phyloP scores from a whole-genome alignment of 2,329 filamentous ascomycete species.

The Fusarium sp. region DNA sequence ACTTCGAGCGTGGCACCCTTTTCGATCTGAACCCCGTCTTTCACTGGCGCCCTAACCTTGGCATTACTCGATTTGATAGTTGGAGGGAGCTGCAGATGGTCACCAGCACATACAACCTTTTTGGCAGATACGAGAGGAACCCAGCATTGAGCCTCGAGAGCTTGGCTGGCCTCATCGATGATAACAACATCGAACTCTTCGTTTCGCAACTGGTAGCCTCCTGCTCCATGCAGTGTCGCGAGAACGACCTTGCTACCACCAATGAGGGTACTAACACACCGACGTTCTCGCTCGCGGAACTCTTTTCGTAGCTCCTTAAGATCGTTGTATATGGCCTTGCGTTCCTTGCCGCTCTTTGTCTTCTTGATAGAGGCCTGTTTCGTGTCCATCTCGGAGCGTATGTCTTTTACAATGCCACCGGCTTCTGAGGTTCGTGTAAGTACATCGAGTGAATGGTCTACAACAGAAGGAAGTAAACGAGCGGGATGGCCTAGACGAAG shows the following conservation, averaged over 20 bases:
- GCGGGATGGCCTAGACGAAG: slow-evolving; percentile 93
- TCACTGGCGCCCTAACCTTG: slow-evolving; percentile 57
- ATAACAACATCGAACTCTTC: slow-evolving; percentile 93
- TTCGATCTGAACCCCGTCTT: slow-evolving; percentile 54
- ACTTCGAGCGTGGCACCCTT: slow-evolving; percentile 77
- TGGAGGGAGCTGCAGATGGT: slow-evolving; percentile 93
- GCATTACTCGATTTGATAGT: slow-evolving; percentile 86
- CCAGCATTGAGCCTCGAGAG: slow-evolving; percentile 97
- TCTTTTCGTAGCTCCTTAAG: slow-evolving; percentile 88
- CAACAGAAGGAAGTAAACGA: slow-evolving; percentile 85
- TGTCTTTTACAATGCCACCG: slow-evolving; percentile 87
- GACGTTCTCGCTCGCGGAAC: slow-evolving; percentile 84
- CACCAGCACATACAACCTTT: slow-evolving; percentile 91
- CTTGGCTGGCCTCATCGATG: slow-evolving; percentile 96
- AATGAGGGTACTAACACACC: slow-evolving; percentile 82
- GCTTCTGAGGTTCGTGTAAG: slow-evolving; percentile 92
- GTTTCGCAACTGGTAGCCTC: slow-evolving; percentile 82
- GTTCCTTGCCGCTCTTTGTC: slow-evolving; percentile 82
- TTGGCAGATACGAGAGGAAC: slow-evolving; percentile 83
- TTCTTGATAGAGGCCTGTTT: slow-evolving; percentile 92
- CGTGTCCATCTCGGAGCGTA: slow-evolving; percentile 90
- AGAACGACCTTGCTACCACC: slow-evolving; percentile 86
- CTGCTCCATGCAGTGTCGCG: slow-evolving; percentile 91
- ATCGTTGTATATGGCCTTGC: slow-evolving; percentile 84
- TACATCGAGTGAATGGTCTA: slow-evolving; percentile 91